These are phyloP conservation scores for Hemileia vastatrix DNA, from an alignment of 1,284 basidiomycete species.

Conservation along the genomic window DNA sequence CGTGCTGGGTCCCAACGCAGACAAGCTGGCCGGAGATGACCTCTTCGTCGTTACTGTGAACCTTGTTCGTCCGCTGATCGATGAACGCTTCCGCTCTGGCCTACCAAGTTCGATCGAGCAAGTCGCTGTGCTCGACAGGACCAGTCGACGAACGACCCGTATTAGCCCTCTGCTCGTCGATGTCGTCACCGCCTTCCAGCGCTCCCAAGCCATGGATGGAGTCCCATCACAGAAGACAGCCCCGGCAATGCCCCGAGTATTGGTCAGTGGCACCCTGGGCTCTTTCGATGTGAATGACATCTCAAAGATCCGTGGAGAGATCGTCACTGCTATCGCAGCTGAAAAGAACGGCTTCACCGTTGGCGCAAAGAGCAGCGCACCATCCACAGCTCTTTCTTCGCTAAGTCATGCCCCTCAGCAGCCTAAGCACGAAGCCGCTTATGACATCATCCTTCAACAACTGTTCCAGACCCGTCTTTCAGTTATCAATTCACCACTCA, in stretches of 20 bases:
- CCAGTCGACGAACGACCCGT: conserved; percentile 64
- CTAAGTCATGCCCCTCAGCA: conserved; percentile 52
- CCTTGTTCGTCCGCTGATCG: conserved; percentile 64
- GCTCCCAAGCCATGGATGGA: conserved; percentile 49
- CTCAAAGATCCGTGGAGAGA: conserved; percentile 15
- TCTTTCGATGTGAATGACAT: conserved; percentile 40
- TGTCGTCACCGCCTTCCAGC: conserved; percentile 62
- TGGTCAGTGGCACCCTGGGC: conserved; percentile 48
- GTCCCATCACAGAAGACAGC: conserved; percentile 45
- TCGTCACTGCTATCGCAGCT: conserved; percentile 20
- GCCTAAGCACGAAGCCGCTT: conserved; percentile 81
- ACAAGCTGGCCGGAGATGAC: conserved; percentile 51
- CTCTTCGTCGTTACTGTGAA: conserved; percentile 61
- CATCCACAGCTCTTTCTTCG: conserved; percentile 38
- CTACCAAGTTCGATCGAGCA: conserved; percentile 60
- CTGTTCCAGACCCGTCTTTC: conserved; percentile 74
- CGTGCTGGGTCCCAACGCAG: no score
- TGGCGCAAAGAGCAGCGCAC: conserved; percentile 35
- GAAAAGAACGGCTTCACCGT: conserved; percentile 40
- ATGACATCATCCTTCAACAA: conserved; percentile 76
- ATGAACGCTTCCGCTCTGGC: conserved; percentile 55
- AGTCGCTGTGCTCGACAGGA: conserved; percentile 76
- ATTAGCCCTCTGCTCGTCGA: conserved; percentile 84
- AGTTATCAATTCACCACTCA: conserved; percentile 70
- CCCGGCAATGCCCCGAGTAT: conserved; percentile 50